These are phyloP conservation scores for Pecoramyces ruminantium DNA, from an alignment of 192 early-diverging fungal species.

Conservation along the genomic window DNA sequence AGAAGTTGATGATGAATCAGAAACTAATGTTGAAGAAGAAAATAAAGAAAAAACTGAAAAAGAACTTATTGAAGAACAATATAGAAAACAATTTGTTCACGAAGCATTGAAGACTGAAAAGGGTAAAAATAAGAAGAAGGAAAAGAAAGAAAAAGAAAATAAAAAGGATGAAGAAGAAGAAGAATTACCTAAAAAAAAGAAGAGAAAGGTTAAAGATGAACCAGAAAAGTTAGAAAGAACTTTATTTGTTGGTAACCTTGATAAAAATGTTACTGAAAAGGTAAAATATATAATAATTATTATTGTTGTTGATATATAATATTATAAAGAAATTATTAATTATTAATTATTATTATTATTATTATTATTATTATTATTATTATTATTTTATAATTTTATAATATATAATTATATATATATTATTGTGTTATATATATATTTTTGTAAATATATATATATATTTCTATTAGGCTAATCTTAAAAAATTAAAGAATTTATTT, in stretches of 20 bases:
- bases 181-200: not conserved
- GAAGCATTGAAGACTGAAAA: not conserved
- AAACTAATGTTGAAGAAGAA: no score
- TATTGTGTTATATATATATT: no score
- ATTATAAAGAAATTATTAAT: no score
- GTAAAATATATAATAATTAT: conserved; percentile 5
- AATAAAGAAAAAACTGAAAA: not conserved
- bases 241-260: conserved; percentile 88
- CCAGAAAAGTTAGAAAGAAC: conserved; percentile 48
- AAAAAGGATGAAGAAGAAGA: conserved; percentile 3
- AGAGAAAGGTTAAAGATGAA: conserved; percentile 16
- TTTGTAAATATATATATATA: not conserved
- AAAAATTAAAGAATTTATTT: conserved; percentile 52
- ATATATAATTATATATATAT: no score
- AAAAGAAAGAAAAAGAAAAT: conserved; percentile 5
- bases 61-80: not conserved
- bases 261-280: conserved; percentile 45
- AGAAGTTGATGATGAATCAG: no score
- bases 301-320: no score
- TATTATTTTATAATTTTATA: no score
- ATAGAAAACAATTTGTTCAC: not conserved
- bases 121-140: conserved; percentile 5
- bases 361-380: no score
- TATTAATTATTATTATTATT: no score
- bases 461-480: conserved; percentile 31